These are phyloP conservation scores for Wolfiporia cocos DNA, from an alignment of 1,284 basidiomycete species.

Conservation along the genomic window DNA sequence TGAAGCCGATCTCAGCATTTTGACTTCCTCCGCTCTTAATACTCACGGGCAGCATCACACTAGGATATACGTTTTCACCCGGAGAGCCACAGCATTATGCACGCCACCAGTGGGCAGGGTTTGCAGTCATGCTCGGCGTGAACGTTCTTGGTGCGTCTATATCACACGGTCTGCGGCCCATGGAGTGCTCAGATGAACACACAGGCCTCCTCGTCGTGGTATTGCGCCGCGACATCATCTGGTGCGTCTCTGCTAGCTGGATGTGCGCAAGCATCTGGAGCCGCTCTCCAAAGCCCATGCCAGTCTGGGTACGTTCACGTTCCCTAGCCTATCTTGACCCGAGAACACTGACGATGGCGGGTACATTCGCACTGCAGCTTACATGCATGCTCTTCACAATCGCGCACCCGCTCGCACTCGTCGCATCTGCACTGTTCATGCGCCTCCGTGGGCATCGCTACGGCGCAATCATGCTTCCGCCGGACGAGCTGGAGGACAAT, in stretches of 20 bases:
- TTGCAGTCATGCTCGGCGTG: slow-evolving; percentile 51
- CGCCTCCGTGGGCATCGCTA: slow-evolving; percentile 24
- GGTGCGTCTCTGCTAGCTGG: slow-evolving; percentile 69
- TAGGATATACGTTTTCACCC: slow-evolving; percentile 42
- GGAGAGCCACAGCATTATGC: slow-evolving; percentile 37
- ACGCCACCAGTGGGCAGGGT: slow-evolving; percentile 53
- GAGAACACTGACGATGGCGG: not conserved
- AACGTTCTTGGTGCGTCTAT: slow-evolving; percentile 39
- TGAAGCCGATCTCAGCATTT: not conserved
- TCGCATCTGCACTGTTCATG: slow-evolving; percentile 33
- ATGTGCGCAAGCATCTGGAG: slow-evolving; percentile 59
- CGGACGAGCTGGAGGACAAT: slow-evolving; percentile 23
- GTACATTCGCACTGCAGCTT: slow-evolving; percentile 34
- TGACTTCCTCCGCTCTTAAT: not conserved
- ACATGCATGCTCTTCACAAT: slow-evolving; percentile 52
- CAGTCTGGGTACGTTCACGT: slow-evolving; percentile 47
- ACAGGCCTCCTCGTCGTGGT: slow-evolving; percentile 49
- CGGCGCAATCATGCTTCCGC: slow-evolving; percentile 38
- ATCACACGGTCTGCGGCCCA: not conserved
- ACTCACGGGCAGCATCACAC: slow-evolving; percentile 54
- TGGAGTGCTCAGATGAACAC: not conserved
- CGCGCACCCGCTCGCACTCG: slow-evolving; percentile 49
- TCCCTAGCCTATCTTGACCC: not conserved
- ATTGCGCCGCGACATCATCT: slow-evolving; percentile 57
- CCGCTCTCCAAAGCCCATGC: slow-evolving; percentile 50